Base-by-base conservation (phyloP, 2,329 filamentous ascomycete species). In the Fusarium coicis region DNA sequence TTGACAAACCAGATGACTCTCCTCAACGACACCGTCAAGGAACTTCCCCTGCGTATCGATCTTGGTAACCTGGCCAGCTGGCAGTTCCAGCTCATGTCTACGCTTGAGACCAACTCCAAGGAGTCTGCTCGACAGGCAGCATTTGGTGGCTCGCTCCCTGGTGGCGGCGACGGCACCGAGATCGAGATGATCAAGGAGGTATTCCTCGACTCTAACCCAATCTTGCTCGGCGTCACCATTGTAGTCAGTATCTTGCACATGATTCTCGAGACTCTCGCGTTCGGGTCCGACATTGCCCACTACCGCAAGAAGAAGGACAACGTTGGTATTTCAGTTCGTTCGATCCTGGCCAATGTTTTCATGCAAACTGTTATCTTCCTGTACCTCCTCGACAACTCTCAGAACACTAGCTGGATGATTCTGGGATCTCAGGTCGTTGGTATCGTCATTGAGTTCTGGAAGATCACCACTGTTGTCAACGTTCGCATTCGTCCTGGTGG, bases 301-400 rank as follows among this genome's bases (percentile, higher is more conserved):
- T 99, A 96, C 90, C 94, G 95, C 80, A 98, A 98, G 87, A 99
- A 99, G 92, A 99, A 99, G 87, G 97, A 98, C 85, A 96, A 97
- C 66, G 93, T 99, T 34, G 96, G 96, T 72, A 97, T 97, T 50
- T 98, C 95, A 2, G 93, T 99, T 68, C 94, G 96, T 64, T 97
- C 96, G 37, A 99, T 99, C 79, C 87, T 99, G 64, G 95, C 94
- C 81, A 99, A 98, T 79, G 95, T 98, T 70, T 95, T 98, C 82
- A 99, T 99, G 96, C 96, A 99, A 83, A 83, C 88, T 11, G 88
- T 98, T 79, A 98, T 99, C 83, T 97, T 99, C 88, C 88, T 99
- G 50, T 99, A 99, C 83, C 89, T 99, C 36, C 85, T 99, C 78
- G 96, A 99, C 85, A 98, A 99, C 86, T 97, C 95, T 74, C 95